Evolutionary conservation across 1,139 yeast genomes (phyloP).

Genomic region (Debaryomyces singareniensis): DNA sequence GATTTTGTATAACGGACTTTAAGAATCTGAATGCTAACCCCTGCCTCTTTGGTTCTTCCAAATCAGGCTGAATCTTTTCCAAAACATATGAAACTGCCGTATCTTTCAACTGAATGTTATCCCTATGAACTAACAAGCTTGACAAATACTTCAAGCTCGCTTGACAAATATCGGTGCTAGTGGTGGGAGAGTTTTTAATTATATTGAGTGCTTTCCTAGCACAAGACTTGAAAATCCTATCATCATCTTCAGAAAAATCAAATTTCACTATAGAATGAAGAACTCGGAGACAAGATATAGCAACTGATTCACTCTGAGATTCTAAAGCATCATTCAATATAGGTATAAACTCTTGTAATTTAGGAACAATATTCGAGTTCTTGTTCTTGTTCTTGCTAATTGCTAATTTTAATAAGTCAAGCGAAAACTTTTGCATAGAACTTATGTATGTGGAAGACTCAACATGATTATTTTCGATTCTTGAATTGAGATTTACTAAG

Average conservation of each 20-base stretch:
- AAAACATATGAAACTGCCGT: slow-evolving; percentile 70
- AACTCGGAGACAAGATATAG: slow-evolving; percentile 61
- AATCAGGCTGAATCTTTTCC: slow-evolving; percentile 75
- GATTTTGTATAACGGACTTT: slow-evolving; percentile 67
- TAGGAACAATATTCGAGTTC: slow-evolving; percentile 43
- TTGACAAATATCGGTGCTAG: slow-evolving; percentile 80
- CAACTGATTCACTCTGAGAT: slow-evolving; percentile 70
- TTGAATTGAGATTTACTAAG: slow-evolving; percentile 59
- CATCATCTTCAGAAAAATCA: slow-evolving; percentile 54
- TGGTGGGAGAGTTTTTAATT: slow-evolving; percentile 70
- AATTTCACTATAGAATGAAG: slow-evolving; percentile 56
- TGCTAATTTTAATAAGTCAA: slow-evolving; percentile 73
- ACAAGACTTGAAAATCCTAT: slow-evolving; percentile 48
- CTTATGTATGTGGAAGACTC: slow-evolving; percentile 46
- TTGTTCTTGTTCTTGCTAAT: slow-evolving; percentile 55
- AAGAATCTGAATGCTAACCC: slow-evolving; percentile 83
- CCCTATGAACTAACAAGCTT: slow-evolving; percentile 63
- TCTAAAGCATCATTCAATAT: slow-evolving; percentile 53
- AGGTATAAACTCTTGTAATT: slow-evolving; percentile 72
- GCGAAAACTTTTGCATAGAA: slow-evolving; percentile 68
- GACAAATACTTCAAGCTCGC: slow-evolving; percentile 71
- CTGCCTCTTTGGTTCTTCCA: slow-evolving; percentile 86
- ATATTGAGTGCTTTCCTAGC: slow-evolving; percentile 60
- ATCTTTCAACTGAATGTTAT: slow-evolving; percentile 61
- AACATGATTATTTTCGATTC: slow-evolving; percentile 45